Evolutionary conservation across 2,329 filamentous ascomycete genomes (phyloP).

Genomic region (Penicillium sp.): DNA sequence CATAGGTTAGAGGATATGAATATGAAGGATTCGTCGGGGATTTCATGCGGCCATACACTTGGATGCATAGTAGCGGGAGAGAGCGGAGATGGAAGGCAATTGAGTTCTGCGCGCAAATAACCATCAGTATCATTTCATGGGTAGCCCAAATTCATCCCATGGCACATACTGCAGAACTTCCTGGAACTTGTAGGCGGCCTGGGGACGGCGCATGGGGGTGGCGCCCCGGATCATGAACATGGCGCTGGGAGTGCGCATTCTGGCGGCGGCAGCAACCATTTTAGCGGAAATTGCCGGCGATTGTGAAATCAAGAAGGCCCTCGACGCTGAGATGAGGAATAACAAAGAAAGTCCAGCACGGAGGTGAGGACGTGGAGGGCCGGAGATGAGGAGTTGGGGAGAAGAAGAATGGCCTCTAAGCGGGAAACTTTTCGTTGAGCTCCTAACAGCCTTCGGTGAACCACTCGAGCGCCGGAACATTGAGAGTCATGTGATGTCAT

Average conservation of each 20-base stretch:
- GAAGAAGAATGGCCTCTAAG: slow-evolving; percentile 28
- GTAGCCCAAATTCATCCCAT: background rate
- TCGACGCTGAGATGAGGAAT: slow-evolving; percentile 20
- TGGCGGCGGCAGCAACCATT: slow-evolving; percentile 56
- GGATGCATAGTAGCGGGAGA: slow-evolving; percentile 67
- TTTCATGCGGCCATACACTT: slow-evolving; percentile 55
- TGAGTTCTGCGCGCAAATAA: slow-evolving; percentile 32
- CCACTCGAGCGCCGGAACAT: slow-evolving; percentile 4
- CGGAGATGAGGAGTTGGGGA: slow-evolving; percentile 29
- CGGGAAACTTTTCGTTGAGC: slow-evolving; percentile 46
- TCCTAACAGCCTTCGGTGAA: slow-evolving; percentile 36
- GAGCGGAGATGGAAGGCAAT: slow-evolving; percentile 57
- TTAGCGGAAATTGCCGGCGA: slow-evolving; percentile 36
- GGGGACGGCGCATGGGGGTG: slow-evolving; percentile 47
- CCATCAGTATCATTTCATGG: slow-evolving; percentile 21
- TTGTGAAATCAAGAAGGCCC: slow-evolving; percentile 22
- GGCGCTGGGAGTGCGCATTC: slow-evolving; percentile 47
- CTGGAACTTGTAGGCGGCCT: slow-evolving; percentile 46
- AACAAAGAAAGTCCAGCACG: slow-evolving; percentile 16
- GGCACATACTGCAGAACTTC: slow-evolving; percentile 40
- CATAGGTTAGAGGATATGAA: slow-evolving; percentile 3
- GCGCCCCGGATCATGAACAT: slow-evolving; percentile 44
- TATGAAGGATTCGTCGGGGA: background rate
- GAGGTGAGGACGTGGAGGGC: slow-evolving; percentile 20
- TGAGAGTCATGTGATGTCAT: background rate